Conservation (phyloP, 129 eudicot species). For the Ambrosia artemisiifolia region DNA sequence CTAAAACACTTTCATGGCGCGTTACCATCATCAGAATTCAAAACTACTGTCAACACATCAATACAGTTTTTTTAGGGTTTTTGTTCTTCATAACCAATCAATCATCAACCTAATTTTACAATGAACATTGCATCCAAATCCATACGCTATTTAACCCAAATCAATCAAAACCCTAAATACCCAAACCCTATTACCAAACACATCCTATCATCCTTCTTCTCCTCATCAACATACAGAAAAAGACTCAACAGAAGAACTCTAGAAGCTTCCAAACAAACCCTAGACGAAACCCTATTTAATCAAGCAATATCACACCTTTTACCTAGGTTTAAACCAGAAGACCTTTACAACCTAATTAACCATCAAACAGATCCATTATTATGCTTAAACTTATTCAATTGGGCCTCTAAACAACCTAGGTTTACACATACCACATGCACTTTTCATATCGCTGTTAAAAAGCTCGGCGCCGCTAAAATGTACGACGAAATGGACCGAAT, state of each 20-base stretch:
- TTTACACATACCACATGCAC: constrained; percentile 58
- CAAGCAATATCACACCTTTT: constrained; percentile 53
- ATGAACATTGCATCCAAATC: constrained; percentile 21
- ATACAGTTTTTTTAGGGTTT: background rate
- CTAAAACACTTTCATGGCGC: too few species aligned
- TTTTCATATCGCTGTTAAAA: constrained; percentile 61
- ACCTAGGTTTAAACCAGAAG: constrained; percentile 74
- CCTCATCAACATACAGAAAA: constrained; percentile 38
- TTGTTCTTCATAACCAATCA: background rate
- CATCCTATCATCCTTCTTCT: constrained; percentile 25
- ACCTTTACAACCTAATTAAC: constrained; percentile 51
- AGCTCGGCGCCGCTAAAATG: constrained; percentile 79
- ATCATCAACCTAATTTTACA: background rate
- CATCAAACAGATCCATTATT: constrained; percentile 62
- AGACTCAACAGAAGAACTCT: constrained; percentile 49
- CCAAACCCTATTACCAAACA: constrained; percentile 25
- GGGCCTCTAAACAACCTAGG: constrained; percentile 82
- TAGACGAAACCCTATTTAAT: constrained; percentile 44
- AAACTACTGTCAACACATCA: background rate
- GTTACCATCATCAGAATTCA: too few species aligned
- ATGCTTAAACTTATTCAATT: constrained; percentile 71
- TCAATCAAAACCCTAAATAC: background rate
- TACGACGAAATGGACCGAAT: constrained; percentile 75
- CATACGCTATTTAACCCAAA: constrained; percentile 2
- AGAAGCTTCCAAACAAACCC: constrained; percentile 50